Evolutionary conservation across 2,329 filamentous ascomycete species (phyloP).

Genomic region (Rutstroemia sydowiana): DNA sequence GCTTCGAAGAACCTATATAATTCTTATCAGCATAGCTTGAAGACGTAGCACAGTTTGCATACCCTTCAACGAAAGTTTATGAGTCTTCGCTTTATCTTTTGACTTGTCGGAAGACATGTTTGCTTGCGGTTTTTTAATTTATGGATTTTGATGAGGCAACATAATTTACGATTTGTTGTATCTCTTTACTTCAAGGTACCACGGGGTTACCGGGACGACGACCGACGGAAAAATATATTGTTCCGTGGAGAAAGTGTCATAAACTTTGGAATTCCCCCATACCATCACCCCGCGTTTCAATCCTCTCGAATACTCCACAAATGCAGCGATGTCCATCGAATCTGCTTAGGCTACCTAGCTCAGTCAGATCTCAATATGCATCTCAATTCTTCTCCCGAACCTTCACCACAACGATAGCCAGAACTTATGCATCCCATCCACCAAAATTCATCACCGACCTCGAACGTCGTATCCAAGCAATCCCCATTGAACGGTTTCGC

Average conservation of each 20-base stretch:
- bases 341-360: slow-evolving; percentile 30
- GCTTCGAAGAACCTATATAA: slow-evolving; percentile 60
- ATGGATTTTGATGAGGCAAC: too few species aligned
- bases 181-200: too few species aligned
- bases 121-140: not conserved
- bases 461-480: slow-evolving; percentile 58
- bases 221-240: not conserved
- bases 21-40: slow-evolving; percentile 26
- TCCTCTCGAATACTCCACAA: slow-evolving; percentile 12
- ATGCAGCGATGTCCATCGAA: slow-evolving; percentile 32
- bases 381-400: slow-evolving; percentile 18
- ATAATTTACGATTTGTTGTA: not conserved
- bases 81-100: slow-evolving; percentile 77
- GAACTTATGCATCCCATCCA: slow-evolving; percentile 21
- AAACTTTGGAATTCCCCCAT: not conserved
- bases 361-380: slow-evolving; percentile 25
- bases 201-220: not conserved
- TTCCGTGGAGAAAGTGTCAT: not conserved
- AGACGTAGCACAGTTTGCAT: slow-evolving; percentile 34
- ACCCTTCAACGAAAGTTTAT: slow-evolving; percentile 88
- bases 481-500: slow-evolving; percentile 72
- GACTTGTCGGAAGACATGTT: slow-evolving; percentile 30
- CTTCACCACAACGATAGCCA: slow-evolving; percentile 26
- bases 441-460: slow-evolving; percentile 35
- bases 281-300: slow-evolving; percentile 1